These are phyloP conservation scores for Annona cherimola DNA, from an alignment of 164 flowering plant species.

Conservation along the genomic window DNA sequence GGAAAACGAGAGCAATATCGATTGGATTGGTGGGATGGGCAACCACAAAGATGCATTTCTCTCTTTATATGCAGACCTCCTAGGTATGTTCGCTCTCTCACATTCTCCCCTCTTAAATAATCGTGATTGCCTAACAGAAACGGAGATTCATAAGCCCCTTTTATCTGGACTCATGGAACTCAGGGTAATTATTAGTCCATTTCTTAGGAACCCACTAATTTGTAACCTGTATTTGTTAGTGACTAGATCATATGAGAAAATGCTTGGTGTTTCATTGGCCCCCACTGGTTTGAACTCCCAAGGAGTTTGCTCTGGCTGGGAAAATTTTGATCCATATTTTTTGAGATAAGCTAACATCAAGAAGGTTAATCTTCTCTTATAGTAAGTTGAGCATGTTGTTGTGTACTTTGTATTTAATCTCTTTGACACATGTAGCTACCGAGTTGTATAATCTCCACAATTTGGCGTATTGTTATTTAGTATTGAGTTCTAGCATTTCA, in stretches of 20 bases:
- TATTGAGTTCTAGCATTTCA: too few species aligned
- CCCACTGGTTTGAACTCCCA: conserved; percentile 7
- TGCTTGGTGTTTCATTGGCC: conserved; percentile 17
- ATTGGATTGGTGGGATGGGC: conserved; percentile 89
- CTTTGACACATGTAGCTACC: not conserved
- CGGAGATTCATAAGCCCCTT: conserved; percentile 20
- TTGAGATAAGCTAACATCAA: conserved; percentile 29
- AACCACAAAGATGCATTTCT: conserved; percentile 91
- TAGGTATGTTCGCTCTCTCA: conserved; percentile 71
- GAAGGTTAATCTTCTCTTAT: not conserved
- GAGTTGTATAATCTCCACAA: not conserved
- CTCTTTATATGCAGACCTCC: conserved; percentile 70
- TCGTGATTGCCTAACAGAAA: conserved; percentile 9
- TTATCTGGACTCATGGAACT: conserved; percentile 45
- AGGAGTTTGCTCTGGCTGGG: conserved; percentile 41
- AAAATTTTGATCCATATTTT: conserved; percentile 78
- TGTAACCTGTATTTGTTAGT: conserved; percentile 52
- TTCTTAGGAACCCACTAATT: conserved; percentile 70
- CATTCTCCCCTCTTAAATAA: conserved; percentile 34
- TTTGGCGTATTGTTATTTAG: too few species aligned
- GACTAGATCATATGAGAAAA: conserved; percentile 43
- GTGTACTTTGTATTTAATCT: not conserved
- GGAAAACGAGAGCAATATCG: conserved; percentile 22
- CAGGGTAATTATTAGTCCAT: conserved; percentile 46
- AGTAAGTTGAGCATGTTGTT: not conserved